These are phyloP conservation scores for Gloeopeniophorella convolvens DNA, from an alignment of 768 basidiomycete species.

Conservation along the genomic window DNA sequence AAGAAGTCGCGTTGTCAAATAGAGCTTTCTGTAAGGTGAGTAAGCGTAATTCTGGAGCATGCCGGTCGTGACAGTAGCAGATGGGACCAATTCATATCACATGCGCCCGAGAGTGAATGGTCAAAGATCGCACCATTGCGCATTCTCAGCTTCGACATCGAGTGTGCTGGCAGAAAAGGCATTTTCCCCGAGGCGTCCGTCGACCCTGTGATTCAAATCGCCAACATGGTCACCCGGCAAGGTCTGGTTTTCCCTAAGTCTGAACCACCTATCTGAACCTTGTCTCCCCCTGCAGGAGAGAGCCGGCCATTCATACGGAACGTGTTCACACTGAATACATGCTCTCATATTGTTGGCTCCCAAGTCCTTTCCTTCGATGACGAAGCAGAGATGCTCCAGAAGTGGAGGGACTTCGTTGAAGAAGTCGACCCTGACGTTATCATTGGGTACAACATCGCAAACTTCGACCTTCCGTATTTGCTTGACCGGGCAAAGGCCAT, in stretches of 20 bases:
- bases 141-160: slow-evolving; percentile 97
- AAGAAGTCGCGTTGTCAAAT: slow-evolving; percentile 84
- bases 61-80: slow-evolving; percentile 32
- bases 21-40: slow-evolving; percentile 73
- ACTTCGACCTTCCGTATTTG: slow-evolving; percentile 96
- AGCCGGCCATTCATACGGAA: slow-evolving; percentile 92
- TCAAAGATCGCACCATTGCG: slow-evolving; percentile 88
- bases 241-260: slow-evolving; percentile 52
- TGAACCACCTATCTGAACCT: no score
- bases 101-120: slow-evolving; percentile 89
- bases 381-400: slow-evolving; percentile 65
- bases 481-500: slow-evolving; percentile 86
- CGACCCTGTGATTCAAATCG: slow-evolving; percentile 98
- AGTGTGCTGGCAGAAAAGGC: slow-evolving; percentile 96
- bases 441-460: slow-evolving; percentile 92
- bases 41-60: background rate
- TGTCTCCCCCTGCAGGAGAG: slow-evolving; percentile 56
- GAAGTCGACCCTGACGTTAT: slow-evolving; percentile 92
- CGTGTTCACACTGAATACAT: slow-evolving; percentile 91
- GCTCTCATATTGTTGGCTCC: slow-evolving; percentile 95
- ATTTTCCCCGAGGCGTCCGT: slow-evolving; percentile 88
- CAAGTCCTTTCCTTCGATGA: slow-evolving; percentile 82
- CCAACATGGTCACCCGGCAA: slow-evolving; percentile 98
- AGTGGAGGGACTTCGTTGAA: slow-evolving; percentile 88
- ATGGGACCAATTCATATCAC: slow-evolving; percentile 81